Percentiles rank a stretch among this genome's conserved stretches.
These are phyloP conservation scores for Chaetomium olivaceum DNA, from an alignment of 2,329 filamentous ascomycete genomes.

Conservation along the genomic window DNA sequence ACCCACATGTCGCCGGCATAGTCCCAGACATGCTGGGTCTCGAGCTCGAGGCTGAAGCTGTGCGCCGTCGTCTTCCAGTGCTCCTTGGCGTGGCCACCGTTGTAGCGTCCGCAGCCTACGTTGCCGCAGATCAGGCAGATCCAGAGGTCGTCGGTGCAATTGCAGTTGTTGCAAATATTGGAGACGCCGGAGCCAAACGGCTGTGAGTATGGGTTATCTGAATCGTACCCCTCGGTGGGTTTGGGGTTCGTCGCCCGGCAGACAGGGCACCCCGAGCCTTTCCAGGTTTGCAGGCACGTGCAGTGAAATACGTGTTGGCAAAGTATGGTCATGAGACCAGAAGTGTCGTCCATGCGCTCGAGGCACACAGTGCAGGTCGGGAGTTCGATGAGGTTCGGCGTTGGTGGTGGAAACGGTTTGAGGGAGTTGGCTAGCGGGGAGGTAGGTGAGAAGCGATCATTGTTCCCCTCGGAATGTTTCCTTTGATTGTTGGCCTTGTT, in stretches of 20 bases:
- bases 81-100: constrained; percentile 87
- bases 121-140: constrained; percentile 92
- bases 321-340: constrained; percentile 89
- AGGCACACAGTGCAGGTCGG: constrained; percentile 96
- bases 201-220: constrained; percentile 51
- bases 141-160: constrained; percentile 82
- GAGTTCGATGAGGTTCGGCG: constrained; percentile 82
- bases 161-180: constrained; percentile 80
- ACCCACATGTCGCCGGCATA: constrained; percentile 96
- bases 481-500: constrained; percentile 45
- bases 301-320: constrained; percentile 99
- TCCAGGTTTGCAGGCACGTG: constrained; percentile 94
- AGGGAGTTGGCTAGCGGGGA: constrained; percentile 48
- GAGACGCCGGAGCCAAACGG: constrained; percentile 61
- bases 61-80: constrained; percentile 91
- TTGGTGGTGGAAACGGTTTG: constrained; percentile 65
- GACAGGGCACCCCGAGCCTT: constrained; percentile 88
- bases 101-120: constrained; percentile 91
- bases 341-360: constrained; percentile 97
- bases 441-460: constrained; percentile 61
- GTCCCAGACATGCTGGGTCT: constrained; percentile 96
- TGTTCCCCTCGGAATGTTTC: constrained; percentile 25
- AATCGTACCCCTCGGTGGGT: constrained; percentile 42
- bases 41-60: constrained; percentile 88
- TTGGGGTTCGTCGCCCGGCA: constrained; percentile 77